phyloP scores from a whole-genome alignment of 495 filamentous ascomycete genomes.

The Aspergillus hancockii region DNA sequence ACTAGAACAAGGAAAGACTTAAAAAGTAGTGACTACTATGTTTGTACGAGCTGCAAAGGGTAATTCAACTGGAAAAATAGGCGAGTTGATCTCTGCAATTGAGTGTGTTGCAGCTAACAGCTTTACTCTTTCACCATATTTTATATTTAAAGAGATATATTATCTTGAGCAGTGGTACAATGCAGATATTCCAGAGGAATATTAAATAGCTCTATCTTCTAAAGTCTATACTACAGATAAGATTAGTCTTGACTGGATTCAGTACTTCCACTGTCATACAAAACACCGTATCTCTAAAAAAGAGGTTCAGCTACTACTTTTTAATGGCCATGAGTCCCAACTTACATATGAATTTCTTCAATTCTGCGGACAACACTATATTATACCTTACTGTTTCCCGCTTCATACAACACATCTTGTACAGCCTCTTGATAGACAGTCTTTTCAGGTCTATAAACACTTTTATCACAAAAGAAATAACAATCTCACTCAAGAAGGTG shows the following conservation, averaged over 20 bases:
- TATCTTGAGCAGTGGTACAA: slow-evolving; percentile 1
- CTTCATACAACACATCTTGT: not conserved
- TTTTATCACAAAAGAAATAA: slow-evolving; percentile 1
- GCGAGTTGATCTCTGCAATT: too few relatives aligned
- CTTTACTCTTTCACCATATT: too few relatives aligned
- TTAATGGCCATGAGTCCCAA: slow-evolving; percentile 1
- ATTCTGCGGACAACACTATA: too few relatives aligned
- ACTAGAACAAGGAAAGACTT: not conserved
- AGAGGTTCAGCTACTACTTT: not conserved
- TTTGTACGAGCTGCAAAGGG: too few relatives aligned
- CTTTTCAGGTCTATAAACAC: slow-evolving; percentile 6
- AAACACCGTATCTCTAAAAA: not conserved
- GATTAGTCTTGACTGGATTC: not conserved
- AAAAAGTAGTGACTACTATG: too few relatives aligned
- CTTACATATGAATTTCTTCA: slow-evolving; percentile 6
- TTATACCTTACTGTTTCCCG: too few relatives aligned
- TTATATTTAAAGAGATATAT: too few relatives aligned
- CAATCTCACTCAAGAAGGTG: too few relatives aligned
- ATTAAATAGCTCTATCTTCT: slow-evolving; percentile 5
- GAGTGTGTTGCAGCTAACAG: too few relatives aligned
- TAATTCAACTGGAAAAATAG: too few relatives aligned
- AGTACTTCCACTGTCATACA: not conserved
- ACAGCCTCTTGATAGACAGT: not conserved
- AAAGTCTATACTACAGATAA: not conserved
- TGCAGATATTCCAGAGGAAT: slow-evolving; percentile 1